Base-by-base conservation (phyloP, 2,329 filamentous ascomycete species). In the Sarocladium strictum region DNA sequence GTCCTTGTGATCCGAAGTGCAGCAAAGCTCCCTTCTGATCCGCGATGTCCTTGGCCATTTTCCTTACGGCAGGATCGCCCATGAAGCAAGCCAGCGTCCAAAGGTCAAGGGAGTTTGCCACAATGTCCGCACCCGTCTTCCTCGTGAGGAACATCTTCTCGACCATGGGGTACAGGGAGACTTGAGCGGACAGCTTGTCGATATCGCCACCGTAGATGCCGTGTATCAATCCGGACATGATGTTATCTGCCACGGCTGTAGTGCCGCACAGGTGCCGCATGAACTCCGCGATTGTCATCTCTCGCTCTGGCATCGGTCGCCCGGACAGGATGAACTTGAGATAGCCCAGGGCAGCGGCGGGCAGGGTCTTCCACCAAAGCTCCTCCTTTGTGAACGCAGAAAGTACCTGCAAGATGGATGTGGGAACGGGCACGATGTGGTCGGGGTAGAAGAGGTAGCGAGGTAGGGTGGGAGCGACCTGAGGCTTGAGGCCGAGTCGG, bases 181-280 rank as follows among this genome's bases (percentile, higher is more conserved):
- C 84, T 61, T 83, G 83, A 49, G 83, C 83, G 68, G 91, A 96
- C 52, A 97, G 75, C 65, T 86, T 79, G 67, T 89, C 84, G 49
- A 96, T 83, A 69, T 97, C 89, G 4, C 94, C 94, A 21, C 92
- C 94, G 68, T 95, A 96, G 56, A 97, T 90, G 40, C 94, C 94
- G 69, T 97, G 94, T 53, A 90, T 64, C 64, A 84, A 72, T 53
- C 86, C 90, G 4, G 90, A 96, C 6, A 84, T 70, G 17, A 96
- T 54, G 62, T 95, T 92, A 61, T 94, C 78, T 14, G 83, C 83
- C 6, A 88, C 59, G 32, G 64, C 56, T 33, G 58, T 55, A 37
- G 64, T 65, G 37, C 63, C 62, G 51, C 58, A 66, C 37, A 71
- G 53, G 15, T 60, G 52, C 33, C 66, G 61, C 40, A 73, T 60